Conservation (phyloP, 2,329 filamentous ascomycete genomes). For the Fusarium verticillioides region DNA sequence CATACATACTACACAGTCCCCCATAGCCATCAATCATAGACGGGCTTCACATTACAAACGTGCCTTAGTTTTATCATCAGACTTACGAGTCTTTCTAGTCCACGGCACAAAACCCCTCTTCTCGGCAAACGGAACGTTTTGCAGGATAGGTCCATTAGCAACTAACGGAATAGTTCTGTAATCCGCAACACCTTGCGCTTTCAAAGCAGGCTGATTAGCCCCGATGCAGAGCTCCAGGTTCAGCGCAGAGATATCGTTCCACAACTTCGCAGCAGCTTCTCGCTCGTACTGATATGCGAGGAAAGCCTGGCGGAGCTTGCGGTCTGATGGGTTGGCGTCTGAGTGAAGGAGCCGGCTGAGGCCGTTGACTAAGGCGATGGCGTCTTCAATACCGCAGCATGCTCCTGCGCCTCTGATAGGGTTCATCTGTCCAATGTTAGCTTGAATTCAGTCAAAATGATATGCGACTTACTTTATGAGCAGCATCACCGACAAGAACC, state of each 20-base stretch:
- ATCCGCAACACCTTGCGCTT: background rate
- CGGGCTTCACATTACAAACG: background rate
- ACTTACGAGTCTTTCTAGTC: background rate
- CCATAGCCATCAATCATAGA: fast-evolving
- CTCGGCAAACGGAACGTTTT: conserved; percentile 1
- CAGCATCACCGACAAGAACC: conserved; percentile 24
- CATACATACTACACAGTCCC: too few relatives aligned
- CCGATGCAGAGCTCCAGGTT: conserved; percentile 21
- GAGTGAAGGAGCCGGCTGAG: background rate
- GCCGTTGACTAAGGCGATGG: conserved; percentile 5
- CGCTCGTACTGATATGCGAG: conserved; percentile 10
- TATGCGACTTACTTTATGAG: background rate
- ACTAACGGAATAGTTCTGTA: conserved; percentile 1
- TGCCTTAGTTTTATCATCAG: background rate
- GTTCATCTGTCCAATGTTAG: conserved; percentile 13
- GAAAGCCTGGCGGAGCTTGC: background rate
- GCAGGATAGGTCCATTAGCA: conserved; percentile 13
- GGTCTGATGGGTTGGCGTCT: background rate
- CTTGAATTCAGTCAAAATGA: fast-evolving
- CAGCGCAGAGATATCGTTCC: conserved; percentile 12
- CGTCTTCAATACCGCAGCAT: conserved; percentile 22
- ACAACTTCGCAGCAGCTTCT: conserved; percentile 5
- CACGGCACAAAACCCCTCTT: conserved; percentile 4
- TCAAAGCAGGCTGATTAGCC: background rate
- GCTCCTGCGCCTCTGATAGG: conserved; percentile 26